Percentiles rank a stretch among this genome's conserved stretches.
Conservation (phyloP, 805 yeast genomes). For the Metschnikowia anglica region DNA sequence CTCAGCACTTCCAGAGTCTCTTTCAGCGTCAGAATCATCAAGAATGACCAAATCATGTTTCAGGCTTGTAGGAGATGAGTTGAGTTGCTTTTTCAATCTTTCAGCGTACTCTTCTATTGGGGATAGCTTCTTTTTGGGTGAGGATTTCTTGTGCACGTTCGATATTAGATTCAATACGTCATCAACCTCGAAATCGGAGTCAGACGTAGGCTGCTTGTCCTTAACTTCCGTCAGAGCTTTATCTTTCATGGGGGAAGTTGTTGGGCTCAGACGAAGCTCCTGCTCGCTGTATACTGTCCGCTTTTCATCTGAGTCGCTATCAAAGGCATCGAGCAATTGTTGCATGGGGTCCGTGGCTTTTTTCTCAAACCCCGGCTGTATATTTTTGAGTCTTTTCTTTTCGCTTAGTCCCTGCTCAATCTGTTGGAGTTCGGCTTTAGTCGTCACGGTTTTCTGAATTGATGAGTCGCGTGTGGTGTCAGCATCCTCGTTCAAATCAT, state of each 20-base stretch:
- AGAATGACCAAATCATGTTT: slow-evolving; percentile 22
- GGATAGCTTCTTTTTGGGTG: slow-evolving; percentile 13
- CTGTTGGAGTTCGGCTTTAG: slow-evolving; percentile 30
- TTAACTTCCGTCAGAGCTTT: not conserved
- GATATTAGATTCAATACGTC: slow-evolving; percentile 14
- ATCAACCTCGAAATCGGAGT: slow-evolving; percentile 5
- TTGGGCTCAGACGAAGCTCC: slow-evolving; percentile 27
- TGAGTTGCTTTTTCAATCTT: slow-evolving; percentile 27
- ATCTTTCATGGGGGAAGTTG: slow-evolving; percentile 31
- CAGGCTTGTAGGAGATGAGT: slow-evolving; percentile 27
- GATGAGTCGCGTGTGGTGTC: slow-evolving; percentile 26
- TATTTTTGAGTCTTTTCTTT: slow-evolving; percentile 32
- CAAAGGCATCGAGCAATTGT: slow-evolving; percentile 35
- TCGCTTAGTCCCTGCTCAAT: slow-evolving; percentile 35
- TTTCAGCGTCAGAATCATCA: slow-evolving; percentile 31
- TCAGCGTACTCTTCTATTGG: slow-evolving; percentile 40
- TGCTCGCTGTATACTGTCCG: slow-evolving; percentile 13
- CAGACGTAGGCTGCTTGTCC: not conserved
- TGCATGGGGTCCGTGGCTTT: slow-evolving; percentile 31
- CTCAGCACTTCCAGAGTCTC: slow-evolving; percentile 5
- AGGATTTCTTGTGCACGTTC: slow-evolving; percentile 2
- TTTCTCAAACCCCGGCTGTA: slow-evolving; percentile 32
- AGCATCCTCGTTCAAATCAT: slow-evolving; percentile 29
- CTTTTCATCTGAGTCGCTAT: slow-evolving; percentile 26
- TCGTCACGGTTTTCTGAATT: slow-evolving; percentile 17